These are phyloP conservation scores for Takakia lepidozioides DNA, from an alignment of 225 moss, liverwort and hornwort species.

Conservation along the genomic window DNA sequence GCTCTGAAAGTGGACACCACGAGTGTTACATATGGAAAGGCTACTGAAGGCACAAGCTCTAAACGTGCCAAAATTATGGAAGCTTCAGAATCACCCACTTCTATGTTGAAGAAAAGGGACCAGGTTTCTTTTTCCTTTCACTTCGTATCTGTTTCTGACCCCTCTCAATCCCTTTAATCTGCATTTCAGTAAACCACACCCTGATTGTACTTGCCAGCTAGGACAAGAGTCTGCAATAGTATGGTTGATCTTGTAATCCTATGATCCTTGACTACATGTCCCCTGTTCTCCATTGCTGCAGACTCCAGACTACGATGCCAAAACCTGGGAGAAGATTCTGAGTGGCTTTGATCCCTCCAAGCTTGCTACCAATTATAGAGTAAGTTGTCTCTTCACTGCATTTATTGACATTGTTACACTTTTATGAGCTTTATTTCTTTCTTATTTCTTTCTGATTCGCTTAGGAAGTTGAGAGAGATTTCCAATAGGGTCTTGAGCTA, in stretches of 20 bases:
- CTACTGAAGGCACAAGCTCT: constrained; percentile 23
- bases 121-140: too few relatives aligned
- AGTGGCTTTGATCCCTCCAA: constrained; percentile 36
- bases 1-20: constrained; percentile 31
- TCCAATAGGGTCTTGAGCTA: too few relatives aligned
- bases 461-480: too few relatives aligned
- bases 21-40: constrained; percentile 12
- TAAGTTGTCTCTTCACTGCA: too few relatives aligned
- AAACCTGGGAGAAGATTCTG: constrained; percentile 42
- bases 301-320: constrained; percentile 26
- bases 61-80: constrained; percentile 39
- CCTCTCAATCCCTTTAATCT: background rate
- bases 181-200: constrained; percentile 1
- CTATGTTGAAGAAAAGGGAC: constrained; percentile 11
- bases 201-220: background rate
- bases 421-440: too few relatives aligned
- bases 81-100: constrained; percentile 10
- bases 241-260: background rate
- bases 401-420: too few relatives aligned
- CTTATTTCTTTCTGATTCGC: too few relatives aligned
- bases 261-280: background rate
- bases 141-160: background rate
- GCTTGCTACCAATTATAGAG: constrained; percentile 62
- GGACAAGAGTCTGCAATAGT: background rate
- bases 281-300: constrained; percentile 13